phyloP scores from a whole-genome alignment of 1,284 basidiomycete species.

The Tremellales sp. region DNA sequence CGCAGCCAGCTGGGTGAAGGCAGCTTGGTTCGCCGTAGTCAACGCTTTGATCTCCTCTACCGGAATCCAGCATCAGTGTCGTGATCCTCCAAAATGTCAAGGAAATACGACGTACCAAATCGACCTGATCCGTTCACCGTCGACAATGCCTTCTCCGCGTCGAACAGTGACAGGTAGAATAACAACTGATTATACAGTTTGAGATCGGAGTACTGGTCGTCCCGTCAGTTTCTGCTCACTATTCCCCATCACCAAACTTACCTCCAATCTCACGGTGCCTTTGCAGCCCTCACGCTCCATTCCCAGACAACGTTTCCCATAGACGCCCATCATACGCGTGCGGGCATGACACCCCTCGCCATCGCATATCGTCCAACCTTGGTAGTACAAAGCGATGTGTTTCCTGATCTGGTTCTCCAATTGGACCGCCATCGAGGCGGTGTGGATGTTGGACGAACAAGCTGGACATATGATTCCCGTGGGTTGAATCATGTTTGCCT shows the following conservation, averaged over 20 bases:
- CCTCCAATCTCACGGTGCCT: conserved; percentile 70
- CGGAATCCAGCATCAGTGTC: conserved; percentile 1
- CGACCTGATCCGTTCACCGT: conserved; percentile 54
- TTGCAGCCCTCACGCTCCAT: conserved; percentile 57
- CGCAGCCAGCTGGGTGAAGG: conserved; percentile 56
- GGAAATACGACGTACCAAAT: conserved; percentile 51
- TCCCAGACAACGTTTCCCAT: conserved; percentile 71
- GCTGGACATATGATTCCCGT: conserved; percentile 56
- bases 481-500: conserved; percentile 44
- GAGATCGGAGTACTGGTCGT: conserved; percentile 69
- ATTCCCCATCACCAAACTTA: conserved; percentile 45
- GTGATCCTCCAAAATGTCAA: neutral
- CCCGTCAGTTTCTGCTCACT: conserved; percentile 1
- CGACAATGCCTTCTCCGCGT: conserved; percentile 62
- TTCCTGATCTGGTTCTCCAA: conserved; percentile 79
- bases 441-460: conserved; percentile 59
- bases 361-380: conserved; percentile 82
- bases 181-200: conserved; percentile 82
- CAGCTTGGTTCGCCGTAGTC: conserved; percentile 52
- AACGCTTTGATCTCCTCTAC: conserved; percentile 60
- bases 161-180: conserved; percentile 74
- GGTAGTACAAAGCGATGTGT: conserved; percentile 78
- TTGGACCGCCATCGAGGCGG: conserved; percentile 70
- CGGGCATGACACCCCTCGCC: conserved; percentile 77
- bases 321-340: conserved; percentile 86